Evolutionary conservation across 2,329 filamentous ascomycete genomes (phyloP), one percentile per base, ranked within the genome.

Genomic region (Cladosporium sp.): DNA sequence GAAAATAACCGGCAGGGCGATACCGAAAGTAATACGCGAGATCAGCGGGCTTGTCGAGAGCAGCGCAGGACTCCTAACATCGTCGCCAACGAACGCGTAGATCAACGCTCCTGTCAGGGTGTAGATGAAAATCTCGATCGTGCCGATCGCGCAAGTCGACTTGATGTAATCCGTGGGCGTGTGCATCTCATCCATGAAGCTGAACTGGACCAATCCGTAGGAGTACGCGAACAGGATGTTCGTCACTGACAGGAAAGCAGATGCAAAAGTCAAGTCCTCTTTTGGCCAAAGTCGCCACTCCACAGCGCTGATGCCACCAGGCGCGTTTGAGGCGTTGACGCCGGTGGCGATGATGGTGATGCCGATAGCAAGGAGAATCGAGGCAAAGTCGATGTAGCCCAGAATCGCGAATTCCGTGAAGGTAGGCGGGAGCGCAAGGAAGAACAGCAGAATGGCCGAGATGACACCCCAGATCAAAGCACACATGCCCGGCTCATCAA

Each of bases 131-230:
- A 97, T 86, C 75, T 97, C 93, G 65, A 90, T 90, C 69, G 96
- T 91, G 14, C 93, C 97, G 68, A 96, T 93, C 1, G 90, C 90
- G 87, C 92, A 97, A 1, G 97, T 86, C 2, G 93, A 92, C 80
- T 97, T 97, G 72, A 92, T 92, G 75, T 97, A 97, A 71, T 97
- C 93, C 66, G 86, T 88, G 1, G 85, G 87, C 59, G 87, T 83
- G 75, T 85, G 90, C 93, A 97, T 97, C 79, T 97, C 93, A 3
- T 93, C 93, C 70, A 97, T 97, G 81, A 97, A 97, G 72, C 91
- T 94, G 93, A n/a, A 97, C 84, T 0, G 93, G 97, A 73, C 97
- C 96, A 77, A 97, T 93, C 0, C 93, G 70, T 82, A 82, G 32
- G 78, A 79, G 74, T 82, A 83, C 65, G 90, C 93, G 71, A 97